A percentile compares a stretch with the other conserved stretches of the same genome.
Evolutionary conservation across 176 grass and related monocot genomes (phyloP).

Genomic region (Oryza nivara): DNA sequence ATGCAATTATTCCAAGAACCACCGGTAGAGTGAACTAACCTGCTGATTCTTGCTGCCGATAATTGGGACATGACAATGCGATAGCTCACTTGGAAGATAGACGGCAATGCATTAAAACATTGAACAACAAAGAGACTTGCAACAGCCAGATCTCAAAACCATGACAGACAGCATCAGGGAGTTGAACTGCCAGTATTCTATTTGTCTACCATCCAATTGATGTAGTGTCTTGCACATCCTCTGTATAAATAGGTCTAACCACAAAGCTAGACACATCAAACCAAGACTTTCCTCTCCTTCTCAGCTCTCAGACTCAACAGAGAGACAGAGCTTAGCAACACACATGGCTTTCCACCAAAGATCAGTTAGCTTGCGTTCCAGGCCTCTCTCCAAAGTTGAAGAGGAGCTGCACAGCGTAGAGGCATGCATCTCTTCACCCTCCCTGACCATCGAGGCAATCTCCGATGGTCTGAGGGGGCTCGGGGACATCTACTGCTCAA

Average conservation of each 20-base stretch:
- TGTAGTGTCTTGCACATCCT: background rate
- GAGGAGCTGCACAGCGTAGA: constrained; percentile 34
- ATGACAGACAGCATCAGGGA: constrained; percentile 22
- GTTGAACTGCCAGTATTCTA: background rate
- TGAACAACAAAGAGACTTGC: background rate
- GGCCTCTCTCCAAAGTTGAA: constrained; percentile 22
- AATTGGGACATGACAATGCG: background rate
- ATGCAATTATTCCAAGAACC: background rate
- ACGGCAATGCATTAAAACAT: background rate
- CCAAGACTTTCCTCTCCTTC: constrained; percentile 10
- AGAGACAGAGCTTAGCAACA: background rate
- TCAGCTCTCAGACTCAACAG: constrained; percentile 8
- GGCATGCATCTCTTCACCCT: constrained; percentile 20
- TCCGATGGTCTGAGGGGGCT: constrained; percentile 34
- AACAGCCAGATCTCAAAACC: background rate
- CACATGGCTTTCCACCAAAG: constrained; percentile 33
- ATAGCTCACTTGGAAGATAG: background rate
- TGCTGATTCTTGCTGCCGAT: background rate
- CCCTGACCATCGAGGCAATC: background rate
- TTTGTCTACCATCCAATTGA: constrained; percentile 15
- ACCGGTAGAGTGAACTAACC: background rate
- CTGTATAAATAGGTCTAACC: constrained; percentile 14
- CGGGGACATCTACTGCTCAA: background rate
- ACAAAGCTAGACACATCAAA: constrained; percentile 14
- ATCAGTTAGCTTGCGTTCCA: constrained; percentile 42